phyloP scores from a whole-genome alignment of 2,329 filamentous ascomycete genomes.

The Talaromyces sp. region DNA sequence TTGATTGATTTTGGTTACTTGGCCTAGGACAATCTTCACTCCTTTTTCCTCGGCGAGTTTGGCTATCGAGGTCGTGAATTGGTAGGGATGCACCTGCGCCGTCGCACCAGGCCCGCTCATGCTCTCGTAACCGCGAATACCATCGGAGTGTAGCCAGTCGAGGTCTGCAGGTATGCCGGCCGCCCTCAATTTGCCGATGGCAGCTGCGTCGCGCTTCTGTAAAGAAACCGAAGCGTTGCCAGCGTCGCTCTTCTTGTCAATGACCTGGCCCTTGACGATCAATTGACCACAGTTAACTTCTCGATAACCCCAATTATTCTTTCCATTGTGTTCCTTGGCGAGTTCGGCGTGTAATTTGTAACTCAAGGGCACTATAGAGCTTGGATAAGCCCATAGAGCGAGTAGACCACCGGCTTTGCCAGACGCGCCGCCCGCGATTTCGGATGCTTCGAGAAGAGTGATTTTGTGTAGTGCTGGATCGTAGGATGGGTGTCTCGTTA shows the following conservation, averaged over 20 bases:
- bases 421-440: constrained; percentile 84
- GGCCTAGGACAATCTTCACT: constrained; percentile 61
- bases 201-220: constrained; percentile 52
- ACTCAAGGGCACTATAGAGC: constrained; percentile 75
- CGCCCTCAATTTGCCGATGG: constrained; percentile 48
- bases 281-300: constrained; percentile 67
- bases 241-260: constrained; percentile 30
- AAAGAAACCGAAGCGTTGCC: constrained; percentile 44
- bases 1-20: constrained; percentile 62
- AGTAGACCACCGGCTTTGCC: constrained; percentile 92
- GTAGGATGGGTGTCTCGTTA: constrained; percentile 80
- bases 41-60: constrained; percentile 66
- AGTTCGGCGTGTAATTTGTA: constrained; percentile 79
- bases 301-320: constrained; percentile 79
- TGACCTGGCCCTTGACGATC: constrained; percentile 45
- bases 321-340: constrained; percentile 75
- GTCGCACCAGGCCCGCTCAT: constrained; percentile 81
- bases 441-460: constrained; percentile 78
- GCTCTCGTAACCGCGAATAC: constrained; percentile 66
- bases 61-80: constrained; percentile 83
- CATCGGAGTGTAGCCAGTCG: constrained; percentile 72
- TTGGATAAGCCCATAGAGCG: constrained; percentile 86
- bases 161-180: constrained; percentile 68
- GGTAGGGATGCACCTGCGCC: constrained; percentile 86
- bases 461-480: constrained; percentile 69